These are phyloP conservation scores for Sporothrix inflata DNA, from an alignment of 2,329 filamentous ascomycete species.

Conservation along the genomic window DNA sequence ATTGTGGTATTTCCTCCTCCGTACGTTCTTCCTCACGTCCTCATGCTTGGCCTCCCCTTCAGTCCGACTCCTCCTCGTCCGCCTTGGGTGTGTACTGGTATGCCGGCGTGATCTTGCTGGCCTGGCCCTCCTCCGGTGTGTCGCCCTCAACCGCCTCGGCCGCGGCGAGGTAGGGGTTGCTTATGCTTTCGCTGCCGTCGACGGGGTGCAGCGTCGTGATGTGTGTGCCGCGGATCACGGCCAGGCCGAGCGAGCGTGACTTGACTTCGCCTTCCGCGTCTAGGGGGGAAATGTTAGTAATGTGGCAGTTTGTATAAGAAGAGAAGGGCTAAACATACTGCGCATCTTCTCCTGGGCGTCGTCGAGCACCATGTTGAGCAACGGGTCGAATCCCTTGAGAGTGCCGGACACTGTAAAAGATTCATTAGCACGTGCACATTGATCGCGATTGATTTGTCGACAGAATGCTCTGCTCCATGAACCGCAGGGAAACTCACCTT, in stretches of 20 bases:
- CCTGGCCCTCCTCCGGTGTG: constrained; percentile 1
- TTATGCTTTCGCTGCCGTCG: constrained; percentile 93
- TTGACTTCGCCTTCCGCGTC: constrained; percentile 92
- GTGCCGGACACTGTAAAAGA: constrained; percentile 71
- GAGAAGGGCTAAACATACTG: constrained; percentile 58
- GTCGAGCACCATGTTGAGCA: constrained; percentile 97
- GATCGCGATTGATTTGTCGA: too few relatives aligned
- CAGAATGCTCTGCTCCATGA: too few relatives aligned
- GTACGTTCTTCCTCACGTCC: neutral
- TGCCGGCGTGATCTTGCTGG: constrained; percentile 31
- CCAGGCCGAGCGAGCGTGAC: constrained; percentile 77
- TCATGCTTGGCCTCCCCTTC: neutral
- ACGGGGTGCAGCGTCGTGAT: constrained; percentile 90
- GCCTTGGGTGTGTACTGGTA: constrained; percentile 34
- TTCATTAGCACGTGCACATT: neutral
- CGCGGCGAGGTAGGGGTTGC: constrained; percentile 83
- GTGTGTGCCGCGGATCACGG: constrained; percentile 89
- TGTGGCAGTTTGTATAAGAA: neutral
- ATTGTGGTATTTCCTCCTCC: neutral
- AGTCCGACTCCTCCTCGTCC: constrained; percentile 29
- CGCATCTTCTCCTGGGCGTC: constrained; percentile 88
- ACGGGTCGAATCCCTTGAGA: constrained; percentile 92
- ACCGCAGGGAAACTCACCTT: constrained; percentile 60
- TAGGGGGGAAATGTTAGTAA: constrained; percentile 43
- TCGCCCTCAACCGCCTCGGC: constrained; percentile 57